A percentile compares a stretch with the other conserved stretches of the same genome.
phyloP scores from a whole-genome alignment of 2,329 filamentous ascomycete species.

The Akanthomyces dipterigenus region DNA sequence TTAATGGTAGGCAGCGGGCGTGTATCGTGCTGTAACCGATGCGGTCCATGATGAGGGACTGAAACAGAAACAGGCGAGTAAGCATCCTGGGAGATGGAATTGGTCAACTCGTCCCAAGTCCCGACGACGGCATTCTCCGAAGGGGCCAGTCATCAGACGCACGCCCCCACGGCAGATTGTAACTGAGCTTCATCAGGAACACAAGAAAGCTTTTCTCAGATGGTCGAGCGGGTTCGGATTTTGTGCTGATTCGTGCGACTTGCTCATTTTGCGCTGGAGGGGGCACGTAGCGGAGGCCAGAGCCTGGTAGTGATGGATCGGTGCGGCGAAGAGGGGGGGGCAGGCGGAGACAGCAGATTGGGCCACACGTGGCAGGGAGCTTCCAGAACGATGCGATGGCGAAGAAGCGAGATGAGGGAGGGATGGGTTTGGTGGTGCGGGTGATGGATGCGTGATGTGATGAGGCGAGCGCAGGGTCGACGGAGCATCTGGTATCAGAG shows the following conservation, averaged over 20 bases:
- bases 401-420: background rate
- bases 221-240: background rate
- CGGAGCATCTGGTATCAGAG: background rate
- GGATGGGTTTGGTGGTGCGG: too few relatives aligned
- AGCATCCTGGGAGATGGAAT: background rate
- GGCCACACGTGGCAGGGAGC: conserved; percentile 1
- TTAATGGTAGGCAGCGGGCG: background rate
- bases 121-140: conserved; percentile 1
- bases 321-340: too few relatives aligned
- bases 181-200: background rate
- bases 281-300: background rate
- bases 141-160: background rate
- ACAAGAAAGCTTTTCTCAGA: background rate
- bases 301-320: background rate
- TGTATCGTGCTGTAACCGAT: background rate
- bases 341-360: conserved; percentile 1
- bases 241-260: background rate
- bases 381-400: conserved; percentile 4
- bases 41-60: background rate
- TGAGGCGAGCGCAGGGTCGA: background rate
- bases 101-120: background rate
- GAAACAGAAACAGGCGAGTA: background rate
- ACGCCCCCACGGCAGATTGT: background rate
- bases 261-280: background rate
- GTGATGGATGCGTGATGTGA: background rate